Base-by-base conservation (phyloP, 345 rosid genomes). In the Draba incana region DNA sequence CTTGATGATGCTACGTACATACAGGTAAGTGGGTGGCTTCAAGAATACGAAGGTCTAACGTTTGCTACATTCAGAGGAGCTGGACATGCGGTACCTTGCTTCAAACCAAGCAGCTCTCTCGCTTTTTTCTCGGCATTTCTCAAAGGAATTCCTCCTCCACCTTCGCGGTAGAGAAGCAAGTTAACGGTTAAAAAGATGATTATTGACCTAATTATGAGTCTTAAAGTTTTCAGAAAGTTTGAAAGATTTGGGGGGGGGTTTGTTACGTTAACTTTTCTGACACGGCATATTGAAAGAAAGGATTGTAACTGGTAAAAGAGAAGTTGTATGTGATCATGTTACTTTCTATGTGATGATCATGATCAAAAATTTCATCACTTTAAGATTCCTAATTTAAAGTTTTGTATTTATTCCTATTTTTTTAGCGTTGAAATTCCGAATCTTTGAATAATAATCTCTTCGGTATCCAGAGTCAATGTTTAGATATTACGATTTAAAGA, bases 31-130 rank as follows among this genome's bases (percentile, higher is more conserved):
- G 98, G 97, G 1, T 93, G 98, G 98, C 69, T 81, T 73, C 97
- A 93, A 68, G 97, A 93, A 79, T 93, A 90, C 62, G 73, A 82
- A 53, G 98, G 98, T 12, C 83, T 93, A 2, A 86, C 90, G 8
- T 93, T 88, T 70, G 91, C 94, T 30, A 93, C 98, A 11, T 85
- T 93, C 60, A 85, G 96, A 83, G 98, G 97, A 67, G 98, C 98
- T n/a, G 98, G 98, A 10, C 98, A 93, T 71, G 96, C 96, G 0
- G 98, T 93, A 39, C 98, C 98, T 6, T 41, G 79, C 60, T 88
- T 90, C 82, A 88, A 90, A 71, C 98, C 96, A 33, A 86, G 92
- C 16, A 81, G 82, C 27, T 90, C 98, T 1, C 91, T 91, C 0
- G 86, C 87, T 5, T 78, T 91, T 68, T 91, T 90, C 86, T 81